Conservation (phyloP, 495 filamentous ascomycete genomes). For the Elaphomyces granulatus region DNA sequence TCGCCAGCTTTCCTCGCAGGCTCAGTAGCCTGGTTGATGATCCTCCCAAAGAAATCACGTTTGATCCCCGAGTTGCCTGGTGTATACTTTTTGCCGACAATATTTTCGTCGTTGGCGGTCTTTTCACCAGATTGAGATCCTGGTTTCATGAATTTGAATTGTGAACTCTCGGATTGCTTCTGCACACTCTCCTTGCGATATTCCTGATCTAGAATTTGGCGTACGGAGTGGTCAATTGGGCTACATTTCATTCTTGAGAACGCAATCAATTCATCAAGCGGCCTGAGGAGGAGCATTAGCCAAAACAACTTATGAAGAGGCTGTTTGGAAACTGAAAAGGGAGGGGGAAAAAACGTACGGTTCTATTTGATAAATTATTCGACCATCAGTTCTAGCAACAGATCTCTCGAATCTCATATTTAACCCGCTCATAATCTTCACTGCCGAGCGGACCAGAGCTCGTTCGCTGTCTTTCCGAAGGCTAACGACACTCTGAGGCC, state of each 20-base stretch:
- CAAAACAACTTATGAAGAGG: no score
- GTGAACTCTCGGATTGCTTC: constrained; percentile 28
- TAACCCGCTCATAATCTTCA: constrained; percentile 61
- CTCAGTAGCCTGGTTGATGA: constrained; percentile 33
- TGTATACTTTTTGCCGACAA: constrained; percentile 12
- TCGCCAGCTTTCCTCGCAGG: constrained; percentile 21
- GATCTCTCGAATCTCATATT: constrained; percentile 68
- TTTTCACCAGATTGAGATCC: constrained; percentile 14
- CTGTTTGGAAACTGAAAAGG: neutral
- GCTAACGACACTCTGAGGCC: constrained; percentile 56
- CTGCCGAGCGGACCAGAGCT: constrained; percentile 60
- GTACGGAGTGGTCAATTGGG: constrained; percentile 71
- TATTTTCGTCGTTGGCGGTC: constrained; percentile 27
- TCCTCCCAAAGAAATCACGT: constrained; percentile 80
- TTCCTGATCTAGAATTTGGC: constrained; percentile 85
- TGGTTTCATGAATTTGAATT: constrained; percentile 1
- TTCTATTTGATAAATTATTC: constrained; percentile 90
- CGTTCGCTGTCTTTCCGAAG: constrained; percentile 79
- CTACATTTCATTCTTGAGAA: constrained; percentile 26
- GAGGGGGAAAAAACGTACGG: constrained; percentile 44
- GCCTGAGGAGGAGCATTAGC: constrained; percentile 30
- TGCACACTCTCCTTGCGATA: constrained; percentile 52
- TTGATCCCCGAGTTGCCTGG: constrained; percentile 37
- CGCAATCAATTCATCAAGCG: constrained; percentile 49
- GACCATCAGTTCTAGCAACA: constrained; percentile 35